phyloP scores from a whole-genome alignment of 129 eudicot species.

The Mikania micrantha region DNA sequence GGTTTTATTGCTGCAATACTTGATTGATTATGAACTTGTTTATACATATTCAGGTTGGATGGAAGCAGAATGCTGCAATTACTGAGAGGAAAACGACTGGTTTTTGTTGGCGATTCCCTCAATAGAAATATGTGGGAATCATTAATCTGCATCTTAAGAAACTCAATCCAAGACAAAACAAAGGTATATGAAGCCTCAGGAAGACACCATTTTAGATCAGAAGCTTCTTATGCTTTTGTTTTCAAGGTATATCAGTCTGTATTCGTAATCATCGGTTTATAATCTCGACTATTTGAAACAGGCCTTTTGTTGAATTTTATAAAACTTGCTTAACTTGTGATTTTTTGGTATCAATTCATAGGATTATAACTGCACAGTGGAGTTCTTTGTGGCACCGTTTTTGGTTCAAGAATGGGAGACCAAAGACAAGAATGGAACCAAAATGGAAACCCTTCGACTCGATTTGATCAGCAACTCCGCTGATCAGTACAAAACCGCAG shows the following conservation, averaged over 20 bases:
- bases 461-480: constrained; percentile 46
- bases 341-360: not conserved
- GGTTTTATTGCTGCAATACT: not conserved
- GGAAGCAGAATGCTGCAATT: constrained; percentile 57
- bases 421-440: constrained; percentile 37
- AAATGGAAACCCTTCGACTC: constrained; percentile 49
- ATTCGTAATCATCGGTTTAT: not conserved
- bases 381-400: constrained; percentile 53
- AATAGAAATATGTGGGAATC: constrained; percentile 98
- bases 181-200: constrained; percentile 77
- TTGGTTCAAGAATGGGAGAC: constrained; percentile 62
- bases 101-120: constrained; percentile 83
- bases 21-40: not conserved
- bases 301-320: not conserved
- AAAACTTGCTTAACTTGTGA: not conserved
- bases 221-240: constrained; percentile 71
- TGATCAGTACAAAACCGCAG: constrained; percentile 46
- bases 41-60: constrained; percentile 33
- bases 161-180: constrained; percentile 52
- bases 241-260: constrained; percentile 45
- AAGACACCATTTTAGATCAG: constrained; percentile 52
- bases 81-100: constrained; percentile 70
- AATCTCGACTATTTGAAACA: not conserved
- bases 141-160: constrained; percentile 63
- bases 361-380: constrained; percentile 53